Conservation (phyloP, 2,329 filamentous ascomycete species). For the Madurella fahalii region DNA sequence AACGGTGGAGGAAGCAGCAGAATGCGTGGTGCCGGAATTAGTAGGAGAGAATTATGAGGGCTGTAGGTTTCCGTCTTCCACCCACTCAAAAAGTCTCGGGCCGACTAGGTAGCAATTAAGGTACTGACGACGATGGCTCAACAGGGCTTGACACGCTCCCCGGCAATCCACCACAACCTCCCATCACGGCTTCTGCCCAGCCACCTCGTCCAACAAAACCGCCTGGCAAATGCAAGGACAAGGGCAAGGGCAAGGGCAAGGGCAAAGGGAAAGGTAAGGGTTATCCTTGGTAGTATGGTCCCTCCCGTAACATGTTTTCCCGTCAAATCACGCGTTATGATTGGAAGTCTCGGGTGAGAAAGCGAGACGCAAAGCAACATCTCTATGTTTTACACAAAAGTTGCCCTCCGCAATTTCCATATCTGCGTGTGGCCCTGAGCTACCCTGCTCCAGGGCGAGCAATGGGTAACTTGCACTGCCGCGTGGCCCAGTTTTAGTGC, state of each 20-base stretch:
- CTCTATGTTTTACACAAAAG: too few relatives aligned
- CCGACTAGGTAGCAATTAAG: too few relatives aligned
- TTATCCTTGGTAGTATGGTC: not conserved
- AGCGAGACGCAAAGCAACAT: too few relatives aligned
- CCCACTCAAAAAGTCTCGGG: not conserved
- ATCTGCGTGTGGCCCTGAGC: too few relatives aligned
- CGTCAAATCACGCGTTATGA: too few relatives aligned
- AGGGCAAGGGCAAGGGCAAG: not conserved
- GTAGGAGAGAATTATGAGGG: constrained; percentile 33
- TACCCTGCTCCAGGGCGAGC: too few relatives aligned
- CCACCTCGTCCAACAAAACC: not conserved
- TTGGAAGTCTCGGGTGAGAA: too few relatives aligned
- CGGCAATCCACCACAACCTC: not conserved
- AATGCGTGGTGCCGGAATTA: constrained; percentile 28
- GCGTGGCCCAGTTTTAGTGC: too few relatives aligned
- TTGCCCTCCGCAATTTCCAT: too few relatives aligned
- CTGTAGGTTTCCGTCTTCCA: constrained; percentile 28
- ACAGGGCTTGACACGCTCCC: constrained; percentile 5
- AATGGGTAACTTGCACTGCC: too few relatives aligned
- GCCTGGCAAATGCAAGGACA: not conserved
- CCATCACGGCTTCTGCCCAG: not conserved
- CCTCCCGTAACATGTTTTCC: too few relatives aligned
- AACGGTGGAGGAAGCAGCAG: constrained; percentile 29
- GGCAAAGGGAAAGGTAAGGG: not conserved
- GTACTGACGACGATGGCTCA: not conserved